These are phyloP conservation scores for Nannizziopsis barbatae DNA, from an alignment of 2,329 filamentous ascomycete genomes.

Conservation along the genomic window DNA sequence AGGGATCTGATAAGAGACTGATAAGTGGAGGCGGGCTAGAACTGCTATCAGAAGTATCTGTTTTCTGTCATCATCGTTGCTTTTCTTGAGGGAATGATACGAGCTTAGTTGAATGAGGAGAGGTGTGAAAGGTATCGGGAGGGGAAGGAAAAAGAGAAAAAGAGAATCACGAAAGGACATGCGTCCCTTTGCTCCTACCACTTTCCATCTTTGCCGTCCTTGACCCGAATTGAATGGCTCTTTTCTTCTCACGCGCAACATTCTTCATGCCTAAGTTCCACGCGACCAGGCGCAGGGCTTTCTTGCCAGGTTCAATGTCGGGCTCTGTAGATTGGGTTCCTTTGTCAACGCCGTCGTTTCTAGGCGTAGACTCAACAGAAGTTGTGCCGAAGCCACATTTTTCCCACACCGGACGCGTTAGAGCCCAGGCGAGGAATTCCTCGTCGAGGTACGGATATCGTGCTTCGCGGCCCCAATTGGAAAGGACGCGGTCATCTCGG, in stretches of 20 bases:
- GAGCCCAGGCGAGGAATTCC: conserved; percentile 66
- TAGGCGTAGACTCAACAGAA: not conserved
- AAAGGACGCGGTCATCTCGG: conserved; percentile 81
- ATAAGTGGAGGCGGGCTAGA: not conserved
- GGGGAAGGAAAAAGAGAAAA: not conserved
- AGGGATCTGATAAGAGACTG: not conserved
- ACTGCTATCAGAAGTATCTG: conserved; percentile 15
- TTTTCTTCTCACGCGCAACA: conserved; percentile 80
- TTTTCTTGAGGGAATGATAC: no score
- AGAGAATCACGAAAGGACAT: conserved; percentile 28
- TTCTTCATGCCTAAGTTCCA: conserved; percentile 57
- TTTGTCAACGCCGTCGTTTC: conserved; percentile 15
- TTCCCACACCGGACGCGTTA: conserved; percentile 61
- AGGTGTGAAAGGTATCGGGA: no score
- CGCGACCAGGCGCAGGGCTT: conserved; percentile 65
- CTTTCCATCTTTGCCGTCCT: conserved; percentile 72
- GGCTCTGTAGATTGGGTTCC: conserved; percentile 18
- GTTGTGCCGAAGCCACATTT: conserved; percentile 74
- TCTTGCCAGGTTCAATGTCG: conserved; percentile 64
- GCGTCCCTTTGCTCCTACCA: conserved; percentile 56
- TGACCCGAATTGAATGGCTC: conserved; percentile 77
- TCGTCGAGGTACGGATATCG: conserved; percentile 90
- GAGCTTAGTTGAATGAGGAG: no score
- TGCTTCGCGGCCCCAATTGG: conserved; percentile 78
- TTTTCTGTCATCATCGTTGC: conserved; percentile 14